Conservation (phyloP, 1,139 yeast species). For the Blastobotrys arbuscula region DNA sequence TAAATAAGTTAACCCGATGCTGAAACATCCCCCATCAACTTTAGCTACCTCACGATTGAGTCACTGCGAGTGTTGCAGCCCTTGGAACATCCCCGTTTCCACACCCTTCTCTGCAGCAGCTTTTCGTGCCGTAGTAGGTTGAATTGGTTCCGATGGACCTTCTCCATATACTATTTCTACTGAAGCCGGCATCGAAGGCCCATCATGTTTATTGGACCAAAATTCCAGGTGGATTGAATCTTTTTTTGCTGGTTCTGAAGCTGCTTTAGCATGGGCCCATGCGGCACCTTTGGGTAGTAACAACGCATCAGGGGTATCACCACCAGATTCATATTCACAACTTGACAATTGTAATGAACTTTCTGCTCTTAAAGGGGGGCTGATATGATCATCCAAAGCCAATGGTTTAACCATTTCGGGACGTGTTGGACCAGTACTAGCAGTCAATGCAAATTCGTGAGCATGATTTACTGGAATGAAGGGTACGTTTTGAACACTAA, state of each 20-base stretch:
- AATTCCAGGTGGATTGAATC: background rate
- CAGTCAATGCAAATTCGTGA: background rate
- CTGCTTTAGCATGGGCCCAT: background rate
- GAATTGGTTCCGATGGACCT: background rate
- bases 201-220: background rate
- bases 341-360: background rate
- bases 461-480: conserved; percentile 8
- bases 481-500: conserved; percentile 1
- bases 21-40: too few relatives aligned
- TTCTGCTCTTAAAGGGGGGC: background rate
- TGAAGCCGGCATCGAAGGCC: background rate
- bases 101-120: background rate
- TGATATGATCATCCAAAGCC: background rate
- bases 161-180: background rate
- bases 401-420: background rate
- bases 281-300: background rate
- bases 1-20: too few relatives aligned
- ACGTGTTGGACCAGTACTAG: background rate
- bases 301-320: background rate
- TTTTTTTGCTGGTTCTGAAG: background rate
- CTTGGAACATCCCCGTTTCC: too few relatives aligned
- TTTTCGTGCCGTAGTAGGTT: background rate
- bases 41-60: too few relatives aligned
- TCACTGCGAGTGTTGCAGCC: too few relatives aligned
- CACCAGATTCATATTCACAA: background rate